These are phyloP conservation scores for Quercus rubra DNA, from an alignment of 306 rosid species.

Conservation along the genomic window DNA sequence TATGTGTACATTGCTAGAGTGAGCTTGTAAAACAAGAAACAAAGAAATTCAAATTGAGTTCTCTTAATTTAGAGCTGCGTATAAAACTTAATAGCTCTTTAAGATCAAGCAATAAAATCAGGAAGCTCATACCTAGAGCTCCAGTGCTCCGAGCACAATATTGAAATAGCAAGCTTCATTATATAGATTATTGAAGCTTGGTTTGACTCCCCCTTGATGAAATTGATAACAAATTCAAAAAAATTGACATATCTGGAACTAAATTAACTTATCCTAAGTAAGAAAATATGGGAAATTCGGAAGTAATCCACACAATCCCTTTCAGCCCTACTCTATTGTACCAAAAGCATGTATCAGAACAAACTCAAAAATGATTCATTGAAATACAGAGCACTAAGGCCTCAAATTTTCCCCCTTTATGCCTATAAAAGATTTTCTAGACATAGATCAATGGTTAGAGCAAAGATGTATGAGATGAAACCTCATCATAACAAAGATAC, in stretches of 20 bases:
- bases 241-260: background rate
- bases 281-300: background rate
- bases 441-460: slow-evolving; percentile 1
- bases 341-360: background rate
- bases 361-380: background rate
- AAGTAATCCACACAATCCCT: background rate
- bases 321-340: background rate
- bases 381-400: background rate
- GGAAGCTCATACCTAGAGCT: background rate
- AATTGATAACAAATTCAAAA: background rate
- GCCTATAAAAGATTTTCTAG: background rate
- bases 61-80: background rate
- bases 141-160: background rate
- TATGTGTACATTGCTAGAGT: background rate
- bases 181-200: background rate
- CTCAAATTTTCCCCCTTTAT: background rate
- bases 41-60: background rate
- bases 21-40: background rate
- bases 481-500: background rate
- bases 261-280: background rate
- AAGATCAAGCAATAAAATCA: background rate
- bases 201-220: background rate
- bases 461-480: background rate
- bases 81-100: background rate
- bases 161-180: background rate